Percentiles rank a stretch among this genome's conserved stretches.
Evolutionary conservation across 75 land plant species (phyloP).

Genomic region (Ceratopteris richardii): DNA sequence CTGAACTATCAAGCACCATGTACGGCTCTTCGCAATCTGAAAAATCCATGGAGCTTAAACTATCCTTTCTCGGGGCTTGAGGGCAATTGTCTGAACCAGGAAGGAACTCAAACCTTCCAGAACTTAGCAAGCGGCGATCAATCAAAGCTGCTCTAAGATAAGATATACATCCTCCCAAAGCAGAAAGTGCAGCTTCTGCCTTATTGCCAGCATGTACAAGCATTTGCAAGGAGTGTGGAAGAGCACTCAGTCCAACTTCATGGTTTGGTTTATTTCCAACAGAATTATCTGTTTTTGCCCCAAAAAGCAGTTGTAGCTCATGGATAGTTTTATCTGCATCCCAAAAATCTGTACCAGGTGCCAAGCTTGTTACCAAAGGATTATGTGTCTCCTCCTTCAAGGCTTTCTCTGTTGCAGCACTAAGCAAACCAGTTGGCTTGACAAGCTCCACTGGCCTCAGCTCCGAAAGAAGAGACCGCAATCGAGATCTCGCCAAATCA

Average conservation of each 20-base stretch:
- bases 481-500: slow-evolving; percentile 55
- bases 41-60: neutral
- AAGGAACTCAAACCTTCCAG: slow-evolving; percentile 72
- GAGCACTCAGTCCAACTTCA: slow-evolving; percentile 1
- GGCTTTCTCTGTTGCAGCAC: slow-evolving; percentile 62
- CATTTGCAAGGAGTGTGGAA: slow-evolving; percentile 46
- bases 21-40: slow-evolving; percentile 28
- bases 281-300: slow-evolving; percentile 9
- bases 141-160: slow-evolving; percentile 77
- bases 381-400: slow-evolving; percentile 61
- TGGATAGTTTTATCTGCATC: slow-evolving; percentile 57
- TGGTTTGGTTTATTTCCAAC: slow-evolving; percentile 2
- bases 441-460: slow-evolving; percentile 88
- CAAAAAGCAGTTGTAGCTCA: slow-evolving; percentile 42
- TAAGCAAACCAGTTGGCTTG: slow-evolving; percentile 59
- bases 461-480: slow-evolving; percentile 64
- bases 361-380: slow-evolving; percentile 64
- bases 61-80: neutral
- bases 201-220: slow-evolving; percentile 33
- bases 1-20: slow-evolving; percentile 90
- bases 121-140: slow-evolving; percentile 60
- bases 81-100: slow-evolving; percentile 39
- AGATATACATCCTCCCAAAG: slow-evolving; percentile 76
- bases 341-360: slow-evolving; percentile 71
- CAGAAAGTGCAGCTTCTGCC: slow-evolving; percentile 59